Percentiles rank a stretch among this genome's conserved stretches.
These are phyloP conservation scores for Suhomyces yuchorum DNA, from an alignment of 1,139 yeast genomes.

Conservation along the genomic window DNA sequence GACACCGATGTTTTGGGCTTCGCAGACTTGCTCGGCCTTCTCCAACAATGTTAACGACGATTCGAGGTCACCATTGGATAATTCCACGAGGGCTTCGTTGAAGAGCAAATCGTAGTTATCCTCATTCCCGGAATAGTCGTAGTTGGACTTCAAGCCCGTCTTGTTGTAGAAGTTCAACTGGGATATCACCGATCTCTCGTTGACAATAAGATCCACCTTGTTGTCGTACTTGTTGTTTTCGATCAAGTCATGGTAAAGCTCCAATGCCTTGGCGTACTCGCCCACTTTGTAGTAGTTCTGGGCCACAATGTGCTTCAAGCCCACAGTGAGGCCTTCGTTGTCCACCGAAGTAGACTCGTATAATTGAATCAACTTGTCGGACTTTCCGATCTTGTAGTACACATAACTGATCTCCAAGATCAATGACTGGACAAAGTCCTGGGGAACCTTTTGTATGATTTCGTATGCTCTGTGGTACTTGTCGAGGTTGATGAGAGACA, in stretches of 20 bases:
- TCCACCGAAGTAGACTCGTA: constrained; percentile 29
- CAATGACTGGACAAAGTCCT: constrained; percentile 34
- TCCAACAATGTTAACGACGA: constrained; percentile 51
- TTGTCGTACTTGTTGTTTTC: constrained; percentile 36
- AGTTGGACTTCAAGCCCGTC: constrained; percentile 14
- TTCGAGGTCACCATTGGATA: constrained; percentile 46
- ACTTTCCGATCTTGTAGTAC: constrained; percentile 63
- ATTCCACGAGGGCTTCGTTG: constrained; percentile 64
- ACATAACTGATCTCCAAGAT: constrained; percentile 67
- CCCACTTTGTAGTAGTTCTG: constrained; percentile 79
- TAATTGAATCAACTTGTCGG: constrained; percentile 43
- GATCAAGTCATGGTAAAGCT: constrained; percentile 55
- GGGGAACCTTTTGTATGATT: constrained; percentile 45
- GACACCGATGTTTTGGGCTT: constrained; percentile 38
- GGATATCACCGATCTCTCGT: constrained; percentile 69
- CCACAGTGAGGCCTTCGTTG: constrained; percentile 31
- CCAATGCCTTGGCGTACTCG: constrained; percentile 52
- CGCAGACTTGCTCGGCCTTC: constrained; percentile 50
- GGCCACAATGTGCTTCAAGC: constrained; percentile 75
- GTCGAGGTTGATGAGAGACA: constrained; percentile 74
- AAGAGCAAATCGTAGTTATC: constrained; percentile 48
- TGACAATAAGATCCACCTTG: constrained; percentile 62
- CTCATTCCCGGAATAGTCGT: constrained; percentile 16
- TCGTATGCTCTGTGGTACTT: constrained; percentile 59
- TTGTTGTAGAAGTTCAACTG: constrained; percentile 36